Evolutionary conservation across 2,329 filamentous ascomycete species (phyloP).

Genomic region (Penicillium freii): DNA sequence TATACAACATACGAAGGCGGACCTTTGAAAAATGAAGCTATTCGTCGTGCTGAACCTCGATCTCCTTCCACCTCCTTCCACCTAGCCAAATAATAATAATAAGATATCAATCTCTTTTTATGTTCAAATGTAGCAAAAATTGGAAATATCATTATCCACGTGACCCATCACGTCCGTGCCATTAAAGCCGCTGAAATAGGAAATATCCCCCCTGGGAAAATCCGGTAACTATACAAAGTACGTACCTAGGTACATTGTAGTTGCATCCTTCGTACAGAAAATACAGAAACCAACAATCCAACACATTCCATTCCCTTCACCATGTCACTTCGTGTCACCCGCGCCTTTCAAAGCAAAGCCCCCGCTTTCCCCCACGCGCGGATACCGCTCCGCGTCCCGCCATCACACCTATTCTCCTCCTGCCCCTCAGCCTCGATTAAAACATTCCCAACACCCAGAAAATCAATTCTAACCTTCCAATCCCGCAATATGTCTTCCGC

Average conservation of each 20-base stretch:
- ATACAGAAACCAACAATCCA: neutral
- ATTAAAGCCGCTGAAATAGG: neutral
- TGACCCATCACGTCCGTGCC: neutral
- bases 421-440: conserved; percentile 3
- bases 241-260: neutral
- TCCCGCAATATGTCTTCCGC: conserved; percentile 26
- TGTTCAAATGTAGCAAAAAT: neutral
- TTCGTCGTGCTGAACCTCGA: neutral
- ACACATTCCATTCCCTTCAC: neutral
- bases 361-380: conserved; percentile 26
- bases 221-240: neutral
- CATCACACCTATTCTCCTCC: conserved; percentile 2
- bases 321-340: conserved; percentile 1
- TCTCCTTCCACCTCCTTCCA: neutral
- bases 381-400: conserved; percentile 14
- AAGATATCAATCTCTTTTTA: neutral
- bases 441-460: neutral
- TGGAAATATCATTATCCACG: neutral
- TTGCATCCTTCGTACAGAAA: neutral
- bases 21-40: neutral
- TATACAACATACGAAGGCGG: too few relatives aligned
- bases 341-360: conserved; percentile 2
- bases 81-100: neutral
- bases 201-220: neutral
- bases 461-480: neutral